phyloP scores from a whole-genome alignment of 768 basidiomycete genomes.

The Tricholoma furcatifolium region DNA sequence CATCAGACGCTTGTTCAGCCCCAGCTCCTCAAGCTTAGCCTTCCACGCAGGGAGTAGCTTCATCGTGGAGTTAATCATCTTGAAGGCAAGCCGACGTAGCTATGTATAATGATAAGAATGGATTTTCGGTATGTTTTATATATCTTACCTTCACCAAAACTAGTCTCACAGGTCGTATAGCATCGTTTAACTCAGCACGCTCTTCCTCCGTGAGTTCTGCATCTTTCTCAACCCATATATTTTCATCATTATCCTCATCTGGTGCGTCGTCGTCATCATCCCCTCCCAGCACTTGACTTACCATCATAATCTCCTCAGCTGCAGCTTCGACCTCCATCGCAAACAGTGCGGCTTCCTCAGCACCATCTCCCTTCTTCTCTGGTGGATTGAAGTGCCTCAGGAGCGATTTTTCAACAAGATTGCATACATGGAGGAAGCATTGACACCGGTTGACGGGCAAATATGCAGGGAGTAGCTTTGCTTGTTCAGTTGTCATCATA shows the following conservation, averaged over 20 bases:
- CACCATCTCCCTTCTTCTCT: conserved; percentile 30
- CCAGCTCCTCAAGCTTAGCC: too few species aligned
- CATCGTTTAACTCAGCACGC: conserved; percentile 10
- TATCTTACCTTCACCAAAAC: conserved; percentile 29
- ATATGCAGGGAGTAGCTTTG: conserved; percentile 26
- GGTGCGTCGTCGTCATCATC: not conserved
- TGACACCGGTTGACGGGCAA: conserved; percentile 17
- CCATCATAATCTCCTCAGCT: not conserved
- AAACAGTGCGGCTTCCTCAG: conserved; percentile 16
- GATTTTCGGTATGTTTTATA: not conserved
- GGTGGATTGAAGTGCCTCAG: not conserved
- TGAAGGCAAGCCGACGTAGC: conserved; percentile 20
- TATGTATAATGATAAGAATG: conserved; percentile 7
- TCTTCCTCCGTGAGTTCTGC: conserved; percentile 14
- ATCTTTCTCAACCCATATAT: conserved; percentile 23
- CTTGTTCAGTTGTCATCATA: conserved; percentile 5
- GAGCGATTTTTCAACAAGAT: conserved; percentile 6
- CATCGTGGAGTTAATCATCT: conserved; percentile 23
- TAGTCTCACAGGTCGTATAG: conserved; percentile 23
- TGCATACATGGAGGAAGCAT: conserved; percentile 6
- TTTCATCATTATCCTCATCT: conserved; percentile 10
- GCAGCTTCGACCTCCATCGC: not conserved
- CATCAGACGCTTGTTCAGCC: too few species aligned
- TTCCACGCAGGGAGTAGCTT: too few species aligned
- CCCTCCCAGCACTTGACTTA: not conserved